Base-by-base conservation (phyloP, 2,329 filamentous ascomycete genomes). In the Calonectria pauciramosa region DNA sequence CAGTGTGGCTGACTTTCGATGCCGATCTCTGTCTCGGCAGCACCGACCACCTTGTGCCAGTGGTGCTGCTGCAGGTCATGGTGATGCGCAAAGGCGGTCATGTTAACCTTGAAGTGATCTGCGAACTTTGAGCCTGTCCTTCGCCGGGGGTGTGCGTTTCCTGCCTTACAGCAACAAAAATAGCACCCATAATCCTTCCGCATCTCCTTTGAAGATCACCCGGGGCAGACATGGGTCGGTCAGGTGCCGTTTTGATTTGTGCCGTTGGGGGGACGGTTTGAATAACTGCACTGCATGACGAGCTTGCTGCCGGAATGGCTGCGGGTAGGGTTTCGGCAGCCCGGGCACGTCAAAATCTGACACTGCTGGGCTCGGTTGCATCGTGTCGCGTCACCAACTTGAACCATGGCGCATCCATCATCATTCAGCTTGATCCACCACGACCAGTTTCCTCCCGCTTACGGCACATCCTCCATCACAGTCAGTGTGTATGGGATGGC, bases 1-100 rank as follows among this genome's bases (percentile, higher is more conserved):
- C 68, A 67, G 54, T 75, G 72, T 75, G 77, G 75, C 78, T 77
- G 75, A 75, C 69, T 60, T 67, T 67, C 47, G 32, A 23, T 68
- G 77, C 60, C 72, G 74, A 77, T 78, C 74, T 68, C 70, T 73
- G 74, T 69, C 78, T 80, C 76, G 77, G 76, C 70, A 60, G 69
- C n/a, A 52, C 71, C 67, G 66, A 67, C 60, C 51, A 54, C 51
- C 70, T 52, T 28, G 20, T 44, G 28, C 38, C 44, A 32, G 41
- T 32, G 36, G 34, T 47, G 13, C 26, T 59, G 44, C 41, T 52
- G 67, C 67, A 34, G n/a, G 67, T 59, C 47, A 47, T 66, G 66
- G 47, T 64, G 47, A 32, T 30, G 26, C 8, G 14, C 14, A 28
- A 70, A 44, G 18, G 70, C 49, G 26, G 70, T 72, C 52, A 14